Conservation (phyloP, 345 rosid genomes). For the Leavenworthia alabamica region DNA sequence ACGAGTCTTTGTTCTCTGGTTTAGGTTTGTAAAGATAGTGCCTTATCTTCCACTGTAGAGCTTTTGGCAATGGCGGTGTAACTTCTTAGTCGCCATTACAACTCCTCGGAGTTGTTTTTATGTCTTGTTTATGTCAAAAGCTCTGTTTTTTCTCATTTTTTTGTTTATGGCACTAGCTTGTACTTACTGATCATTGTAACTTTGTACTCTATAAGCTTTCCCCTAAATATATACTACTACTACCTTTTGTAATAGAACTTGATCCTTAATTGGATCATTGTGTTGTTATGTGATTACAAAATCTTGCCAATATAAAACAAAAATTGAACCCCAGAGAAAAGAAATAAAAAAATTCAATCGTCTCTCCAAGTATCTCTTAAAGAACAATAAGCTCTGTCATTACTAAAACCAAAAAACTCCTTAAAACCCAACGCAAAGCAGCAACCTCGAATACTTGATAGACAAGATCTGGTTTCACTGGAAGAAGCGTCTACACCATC, state of each 20-base stretch:
- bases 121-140: constrained; percentile 19
- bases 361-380: constrained; percentile 30
- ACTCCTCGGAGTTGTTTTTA: constrained; percentile 28
- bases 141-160: constrained; percentile 21
- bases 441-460: constrained; percentile 9
- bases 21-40: constrained; percentile 10
- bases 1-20: constrained; percentile 25
- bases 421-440: constrained; percentile 17
- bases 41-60: constrained; percentile 21
- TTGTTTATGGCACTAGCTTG: constrained; percentile 22
- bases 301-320: background rate
- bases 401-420: constrained; percentile 15
- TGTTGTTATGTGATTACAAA: constrained; percentile 23
- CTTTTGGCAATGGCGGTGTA: constrained; percentile 35
- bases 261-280: constrained; percentile 11
- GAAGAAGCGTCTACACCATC: constrained; percentile 8
- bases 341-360: background rate
- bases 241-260: constrained; percentile 19
- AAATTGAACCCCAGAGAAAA: background rate
- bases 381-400: constrained; percentile 20
- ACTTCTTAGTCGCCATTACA: constrained; percentile 30
- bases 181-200: constrained; percentile 10
- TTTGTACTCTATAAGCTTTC: constrained; percentile 16
- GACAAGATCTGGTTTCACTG: constrained; percentile 13
- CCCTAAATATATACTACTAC: constrained; percentile 13